Conservation (phyloP, 2,329 filamentous ascomycete species). For the Allantophomopsis lycopodina region DNA sequence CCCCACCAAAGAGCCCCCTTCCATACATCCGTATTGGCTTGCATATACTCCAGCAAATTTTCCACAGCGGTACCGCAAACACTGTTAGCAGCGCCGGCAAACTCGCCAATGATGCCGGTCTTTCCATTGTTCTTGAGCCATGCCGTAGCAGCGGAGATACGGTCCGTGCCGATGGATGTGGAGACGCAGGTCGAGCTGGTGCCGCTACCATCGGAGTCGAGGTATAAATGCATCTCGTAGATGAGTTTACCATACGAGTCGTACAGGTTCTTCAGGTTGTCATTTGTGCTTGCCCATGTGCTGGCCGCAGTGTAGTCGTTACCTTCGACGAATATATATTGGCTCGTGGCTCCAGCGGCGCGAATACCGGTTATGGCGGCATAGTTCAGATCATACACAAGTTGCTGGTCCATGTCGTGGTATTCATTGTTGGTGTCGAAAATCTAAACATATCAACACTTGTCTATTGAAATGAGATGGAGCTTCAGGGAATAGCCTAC, state of each 20-base stretch:
- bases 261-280: conserved; percentile 28
- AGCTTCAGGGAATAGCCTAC: conserved; percentile 21
- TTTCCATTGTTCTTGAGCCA: conserved; percentile 38
- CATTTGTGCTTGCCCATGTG: conserved; percentile 30
- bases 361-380: conserved; percentile 24
- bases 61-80: conserved; percentile 30
- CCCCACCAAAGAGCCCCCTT: conserved; percentile 35
- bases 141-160: conserved; percentile 30
- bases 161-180: conserved; percentile 32
- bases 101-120: conserved; percentile 35
- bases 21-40: conserved; percentile 34
- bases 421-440: conserved; percentile 28
- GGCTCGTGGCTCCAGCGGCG: conserved; percentile 23
- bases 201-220: conserved; percentile 36
- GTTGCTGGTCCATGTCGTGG: conserved; percentile 20
- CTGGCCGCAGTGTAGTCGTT: conserved; percentile 24
- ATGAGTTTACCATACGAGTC: conserved; percentile 35
- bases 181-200: conserved; percentile 31
- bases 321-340: conserved; percentile 41
- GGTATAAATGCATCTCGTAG: conserved; percentile 46
- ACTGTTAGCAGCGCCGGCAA: conserved; percentile 31
- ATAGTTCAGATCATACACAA: conserved; percentile 24
- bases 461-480: conserved; percentile 8
- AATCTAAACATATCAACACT: conserved; percentile 7
- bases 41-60: conserved; percentile 30